A percentile compares a stretch with the other conserved stretches of the same genome.
These are phyloP conservation scores for Salisapilia sapeloensis DNA, from an alignment of 352 stramenopile genomes.

Conservation along the genomic window DNA sequence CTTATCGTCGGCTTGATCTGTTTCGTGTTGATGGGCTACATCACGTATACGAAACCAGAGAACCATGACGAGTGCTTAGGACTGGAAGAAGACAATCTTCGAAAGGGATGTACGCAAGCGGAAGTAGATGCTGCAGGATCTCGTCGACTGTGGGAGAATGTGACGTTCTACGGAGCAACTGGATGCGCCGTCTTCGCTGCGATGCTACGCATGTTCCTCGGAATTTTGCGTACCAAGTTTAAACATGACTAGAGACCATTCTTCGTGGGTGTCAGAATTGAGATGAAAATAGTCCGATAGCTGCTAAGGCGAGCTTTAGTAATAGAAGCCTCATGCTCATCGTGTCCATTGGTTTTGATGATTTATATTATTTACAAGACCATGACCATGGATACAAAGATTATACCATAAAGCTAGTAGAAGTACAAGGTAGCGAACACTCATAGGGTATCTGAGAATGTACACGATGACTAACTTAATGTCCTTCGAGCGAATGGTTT, in stretches of 20 bases:
- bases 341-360: too few species aligned
- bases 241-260: slow-evolving; percentile 24
- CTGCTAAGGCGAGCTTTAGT: too few species aligned
- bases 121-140: slow-evolving; percentile 21
- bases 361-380: too few species aligned
- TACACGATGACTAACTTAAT: too few species aligned
- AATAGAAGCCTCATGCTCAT: too few species aligned
- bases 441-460: too few species aligned
- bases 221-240: slow-evolving; percentile 34
- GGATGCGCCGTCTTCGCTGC: slow-evolving; percentile 43
- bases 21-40: slow-evolving; percentile 36
- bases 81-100: slow-evolving; percentile 6
- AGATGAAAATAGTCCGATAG: not conserved
- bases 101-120: slow-evolving; percentile 20
- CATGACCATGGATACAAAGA: too few species aligned
- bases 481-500: too few species aligned
- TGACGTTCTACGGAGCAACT: slow-evolving; percentile 27
- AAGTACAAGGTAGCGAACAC: too few species aligned
- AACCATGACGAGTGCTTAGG: slow-evolving; percentile 14
- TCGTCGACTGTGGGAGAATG: slow-evolving; percentile 30
- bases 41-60: slow-evolving; percentile 30
- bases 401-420: too few species aligned
- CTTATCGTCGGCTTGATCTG: slow-evolving; percentile 43
- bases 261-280: not conserved
- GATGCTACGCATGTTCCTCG: slow-evolving; percentile 41